Percentiles rank a stretch among this genome's conserved stretches.
Conservation (phyloP, 2,329 filamentous ascomycete species). For the Penicillium griseofulvum region DNA sequence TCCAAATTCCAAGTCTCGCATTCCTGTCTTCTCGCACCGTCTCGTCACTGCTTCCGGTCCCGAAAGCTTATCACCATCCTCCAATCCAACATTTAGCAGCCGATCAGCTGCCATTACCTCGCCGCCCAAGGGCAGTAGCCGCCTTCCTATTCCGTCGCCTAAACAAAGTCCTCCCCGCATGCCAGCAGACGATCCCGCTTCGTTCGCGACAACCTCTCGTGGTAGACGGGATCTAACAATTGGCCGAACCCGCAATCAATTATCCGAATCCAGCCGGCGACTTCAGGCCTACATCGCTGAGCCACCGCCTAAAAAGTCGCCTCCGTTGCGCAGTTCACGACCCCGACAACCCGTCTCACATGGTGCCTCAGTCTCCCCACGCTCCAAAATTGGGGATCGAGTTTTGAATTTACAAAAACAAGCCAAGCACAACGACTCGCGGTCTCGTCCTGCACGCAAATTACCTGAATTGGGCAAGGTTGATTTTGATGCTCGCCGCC, state of each 20-base stretch:
- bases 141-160: conserved; percentile 41
- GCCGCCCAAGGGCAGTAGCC: conserved; percentile 41
- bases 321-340: conserved; percentile 74
- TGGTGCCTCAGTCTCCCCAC: conserved; percentile 69
- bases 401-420: conserved; percentile 46
- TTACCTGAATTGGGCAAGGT: conserved; percentile 69
- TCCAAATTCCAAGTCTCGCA: conserved; percentile 44
- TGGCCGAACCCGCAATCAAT: conserved; percentile 35
- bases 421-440: conserved; percentile 32
- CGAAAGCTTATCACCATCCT: conserved; percentile 39
- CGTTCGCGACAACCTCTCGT: conserved; percentile 35
- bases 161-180: conserved; percentile 28
- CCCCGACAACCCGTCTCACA: conserved; percentile 76
- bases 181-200: conserved; percentile 26
- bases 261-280: conserved; percentile 53
- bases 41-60: conserved; percentile 42
- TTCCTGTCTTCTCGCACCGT: conserved; percentile 45
- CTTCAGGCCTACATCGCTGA: conserved; percentile 73
- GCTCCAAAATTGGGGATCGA: conserved; percentile 62
- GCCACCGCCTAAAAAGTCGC: conserved; percentile 70
- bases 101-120: conserved; percentile 31
- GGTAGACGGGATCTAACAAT: conserved; percentile 34
- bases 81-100: conserved; percentile 35
- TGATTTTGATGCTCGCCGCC: conserved; percentile 78
- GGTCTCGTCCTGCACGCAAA: conserved; percentile 41